Base-by-base conservation (phyloP, 495 filamentous ascomycete genomes). In the Chaetomium cochliodes region DNA sequence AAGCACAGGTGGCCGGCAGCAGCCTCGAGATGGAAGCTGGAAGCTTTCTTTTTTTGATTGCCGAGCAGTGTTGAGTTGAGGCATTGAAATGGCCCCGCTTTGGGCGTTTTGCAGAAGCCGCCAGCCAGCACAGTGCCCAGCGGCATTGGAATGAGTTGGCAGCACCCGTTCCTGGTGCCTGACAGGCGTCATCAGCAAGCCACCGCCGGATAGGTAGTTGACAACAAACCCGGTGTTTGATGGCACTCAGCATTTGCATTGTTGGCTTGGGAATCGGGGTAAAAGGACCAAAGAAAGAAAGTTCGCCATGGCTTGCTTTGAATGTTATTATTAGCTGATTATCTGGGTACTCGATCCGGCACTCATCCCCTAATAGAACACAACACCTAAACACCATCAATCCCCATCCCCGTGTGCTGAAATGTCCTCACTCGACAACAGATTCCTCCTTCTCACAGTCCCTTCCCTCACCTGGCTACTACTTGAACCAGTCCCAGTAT, bases 401-500 rank as follows among this genome's bases (percentile, higher is more conserved):
- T 54, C 28, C 47, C 28, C 53, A 12, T 41, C 44, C 3, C 23
- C 33, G 11, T 12, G 5, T 12, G 18, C 46, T 41, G 1, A 51
- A 47, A 41, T 23, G 16, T 13, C 51, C 25, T 22, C 23, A 13
- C 16, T 23, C 39, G 11, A 15, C 20, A 57, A 12, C 53, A 46
- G 28, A 44, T 63, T 62, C 44, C 51, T 53, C 53, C 69, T 62
- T 60, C 66, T 70, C 41, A 69, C 72, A 11, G 70, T 46, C 44
- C 58, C 64, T 12, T 65, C 66, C 20, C 64, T 67, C 28, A 63
- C 68, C 16, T 69, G 72, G 39, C 77, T 77, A 70, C 74, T 76
- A 55, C 74, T 76, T 53, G 74, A 82, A 57, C 82, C 78, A 6
- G 80, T 83, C 4, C 82, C 83, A 22, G 79, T 64, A 4, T 80